Conservation (phyloP, 192 early-diverging fungal species). For the Dissophora ornata region DNA sequence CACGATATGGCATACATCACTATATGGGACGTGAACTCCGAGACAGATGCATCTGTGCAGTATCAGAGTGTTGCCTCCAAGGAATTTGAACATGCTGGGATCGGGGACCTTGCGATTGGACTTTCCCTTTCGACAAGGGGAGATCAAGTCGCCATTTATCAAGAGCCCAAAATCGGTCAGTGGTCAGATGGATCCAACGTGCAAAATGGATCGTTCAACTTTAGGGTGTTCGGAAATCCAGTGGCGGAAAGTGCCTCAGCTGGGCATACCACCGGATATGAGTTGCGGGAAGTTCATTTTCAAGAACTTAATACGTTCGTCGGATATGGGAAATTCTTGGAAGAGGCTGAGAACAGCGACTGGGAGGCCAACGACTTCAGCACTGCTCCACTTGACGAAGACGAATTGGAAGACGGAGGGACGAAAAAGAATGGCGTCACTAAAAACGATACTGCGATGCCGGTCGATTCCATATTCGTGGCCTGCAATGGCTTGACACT, state of each 20-base stretch:
- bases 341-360: constrained; percentile 15
- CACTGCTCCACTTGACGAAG: too few relatives aligned
- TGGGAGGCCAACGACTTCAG: too few relatives aligned
- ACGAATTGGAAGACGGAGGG: too few relatives aligned
- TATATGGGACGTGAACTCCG: constrained; percentile 24
- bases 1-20: constrained; percentile 12
- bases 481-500: constrained; percentile 40
- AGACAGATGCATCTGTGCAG: constrained; percentile 15
- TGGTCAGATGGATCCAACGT: constrained; percentile 19
- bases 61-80: too few relatives aligned
- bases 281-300: too few relatives aligned
- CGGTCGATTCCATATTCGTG: constrained; percentile 8
- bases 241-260: constrained; percentile 22
- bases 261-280: too few relatives aligned
- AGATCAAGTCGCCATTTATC: constrained; percentile 34
- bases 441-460: too few relatives aligned
- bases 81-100: too few relatives aligned
- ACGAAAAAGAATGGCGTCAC: too few relatives aligned
- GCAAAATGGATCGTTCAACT: constrained; percentile 12
- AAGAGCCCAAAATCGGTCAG: constrained; percentile 42
- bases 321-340: constrained; percentile 29
- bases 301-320: constrained; percentile 18
- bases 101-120: constrained; percentile 17
- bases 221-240: constrained; percentile 39
- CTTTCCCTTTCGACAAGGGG: constrained; percentile 25